A percentile compares a stretch with the other conserved stretches of the same genome.
These are phyloP conservation scores for Casuarina equisetifolia DNA, from an alignment of 306 rosid genomes.

Conservation along the genomic window DNA sequence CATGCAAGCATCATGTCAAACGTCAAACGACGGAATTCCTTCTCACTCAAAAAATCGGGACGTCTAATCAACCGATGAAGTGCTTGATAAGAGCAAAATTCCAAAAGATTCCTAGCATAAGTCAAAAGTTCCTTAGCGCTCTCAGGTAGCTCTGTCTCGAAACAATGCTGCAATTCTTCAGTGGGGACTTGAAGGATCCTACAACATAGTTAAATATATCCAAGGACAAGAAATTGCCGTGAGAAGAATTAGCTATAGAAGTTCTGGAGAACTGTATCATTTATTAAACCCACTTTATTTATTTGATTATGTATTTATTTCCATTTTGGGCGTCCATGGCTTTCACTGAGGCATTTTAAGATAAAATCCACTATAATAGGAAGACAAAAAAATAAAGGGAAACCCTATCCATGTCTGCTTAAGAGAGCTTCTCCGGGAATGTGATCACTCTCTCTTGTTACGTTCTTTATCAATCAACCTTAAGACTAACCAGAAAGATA, in stretches of 20 bases:
- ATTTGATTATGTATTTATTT: too few species aligned
- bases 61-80: conserved; percentile 37
- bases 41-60: conserved; percentile 54
- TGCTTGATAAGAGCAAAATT: conserved; percentile 73
- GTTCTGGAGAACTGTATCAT: neutral
- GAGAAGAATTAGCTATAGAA: too few species aligned
- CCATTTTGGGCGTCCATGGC: neutral
- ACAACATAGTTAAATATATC: conserved; percentile 19
- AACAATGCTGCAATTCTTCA: conserved; percentile 63
- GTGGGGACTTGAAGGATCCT: conserved; percentile 69
- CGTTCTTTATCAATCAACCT: neutral
- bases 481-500: neutral
- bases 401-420: neutral
- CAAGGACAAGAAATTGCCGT: neutral
- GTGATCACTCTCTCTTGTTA: neutral
- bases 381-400: neutral
- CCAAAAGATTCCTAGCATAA: conserved; percentile 70
- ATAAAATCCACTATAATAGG: neutral
- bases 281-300: neutral
- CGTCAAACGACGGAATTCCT: conserved; percentile 65
- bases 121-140: conserved; percentile 55
- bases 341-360: neutral
- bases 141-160: conserved; percentile 65
- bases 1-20: conserved; percentile 96
- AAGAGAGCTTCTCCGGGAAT: neutral